Conservation (phyloP, 169 alveolate species). For the Plasmodium blacklocki region DNA sequence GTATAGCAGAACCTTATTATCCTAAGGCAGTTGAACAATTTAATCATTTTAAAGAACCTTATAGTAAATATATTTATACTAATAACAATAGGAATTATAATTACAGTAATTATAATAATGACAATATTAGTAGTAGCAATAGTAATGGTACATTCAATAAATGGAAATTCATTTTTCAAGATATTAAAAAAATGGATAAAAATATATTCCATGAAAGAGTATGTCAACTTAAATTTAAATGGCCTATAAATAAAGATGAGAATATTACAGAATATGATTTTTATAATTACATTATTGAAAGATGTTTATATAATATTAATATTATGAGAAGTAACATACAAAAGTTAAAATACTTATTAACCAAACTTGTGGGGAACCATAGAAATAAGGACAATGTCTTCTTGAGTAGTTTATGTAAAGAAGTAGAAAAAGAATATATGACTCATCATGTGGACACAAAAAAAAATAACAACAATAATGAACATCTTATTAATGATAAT, state of each 20-base stretch:
- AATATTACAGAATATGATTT: conserved; percentile 68
- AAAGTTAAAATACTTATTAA: conserved; percentile 27
- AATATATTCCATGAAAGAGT: conserved; percentile 46
- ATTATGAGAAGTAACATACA: conserved; percentile 33
- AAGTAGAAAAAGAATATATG: conserved; percentile 29
- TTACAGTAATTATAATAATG: conserved; percentile 10
- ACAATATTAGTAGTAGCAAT: conserved; percentile 37
- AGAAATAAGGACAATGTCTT: conserved; percentile 7
- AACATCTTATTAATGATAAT: no score
- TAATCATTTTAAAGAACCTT: conserved; percentile 61
- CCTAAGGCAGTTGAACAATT: conserved; percentile 70
- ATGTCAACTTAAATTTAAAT: conserved; percentile 70
- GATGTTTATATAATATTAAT: conserved; percentile 50
- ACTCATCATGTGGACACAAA: neutral
- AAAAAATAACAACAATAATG: no score
- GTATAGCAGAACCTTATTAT: conserved; percentile 66
- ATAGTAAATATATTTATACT: conserved; percentile 70
- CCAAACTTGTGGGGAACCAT: conserved; percentile 30
- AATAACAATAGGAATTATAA: conserved; percentile 15
- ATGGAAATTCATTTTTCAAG: conserved; percentile 61
- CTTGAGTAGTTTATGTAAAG: conserved; percentile 20
- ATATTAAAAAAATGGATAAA: conserved; percentile 42
- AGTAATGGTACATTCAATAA: conserved; percentile 15
- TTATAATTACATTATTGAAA: conserved; percentile 60
- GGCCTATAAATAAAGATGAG: conserved; percentile 74